Evolutionary conservation across 1,284 basidiomycete species (phyloP), one percentile per base, ranked within the genome.

Genomic region (Termitomyces sp.): DNA sequence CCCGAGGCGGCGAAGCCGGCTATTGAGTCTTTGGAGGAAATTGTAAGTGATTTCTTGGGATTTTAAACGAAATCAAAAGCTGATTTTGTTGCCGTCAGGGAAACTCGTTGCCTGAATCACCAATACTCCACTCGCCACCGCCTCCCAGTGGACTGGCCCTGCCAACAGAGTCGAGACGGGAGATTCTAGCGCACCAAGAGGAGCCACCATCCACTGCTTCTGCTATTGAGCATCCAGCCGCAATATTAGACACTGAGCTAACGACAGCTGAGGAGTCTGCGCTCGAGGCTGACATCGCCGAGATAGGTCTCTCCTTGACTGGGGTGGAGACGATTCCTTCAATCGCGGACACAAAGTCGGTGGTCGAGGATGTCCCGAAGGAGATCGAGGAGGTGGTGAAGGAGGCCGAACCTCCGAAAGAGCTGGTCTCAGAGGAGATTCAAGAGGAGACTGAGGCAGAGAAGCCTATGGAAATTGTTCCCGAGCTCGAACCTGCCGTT

Each of bases 71-170:
- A 18, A 9, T 21, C 13, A 14, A n/a, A n/a, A 13, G 21, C 7
- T 49, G 16, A 34, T 26, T 21, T 19, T 7, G 18, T 11, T 26
- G 3, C 8, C 19, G 28, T 8, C 11, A 57, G 56, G 53, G 39
- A 1, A 47, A 49, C 16, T 53, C 56, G 8, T 35, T 57, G 19
- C 56, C 56, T 10, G 56, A 55, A 21, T 57, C 56, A 34, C 56
- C 56, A 11, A 56, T 43, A 19, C 53, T 58, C n/a, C 50, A 56
- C 7, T 56, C 57, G 7, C 53, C 54, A 8, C 14, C 46, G 21
- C 47, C 55, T 16, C 48, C 47, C 45, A 26, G 33, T 46, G 21
- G 33, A 9, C 21, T 35, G 10, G 18, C 10, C 10, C 18, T 46
- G 21, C 33, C 24, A 26, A 2, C 21, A 9, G 45, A 35, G n/a